Evolutionary conservation across 2,329 filamentous ascomycete genomes (phyloP).

Genomic region (Aureobasidium lini): DNA sequence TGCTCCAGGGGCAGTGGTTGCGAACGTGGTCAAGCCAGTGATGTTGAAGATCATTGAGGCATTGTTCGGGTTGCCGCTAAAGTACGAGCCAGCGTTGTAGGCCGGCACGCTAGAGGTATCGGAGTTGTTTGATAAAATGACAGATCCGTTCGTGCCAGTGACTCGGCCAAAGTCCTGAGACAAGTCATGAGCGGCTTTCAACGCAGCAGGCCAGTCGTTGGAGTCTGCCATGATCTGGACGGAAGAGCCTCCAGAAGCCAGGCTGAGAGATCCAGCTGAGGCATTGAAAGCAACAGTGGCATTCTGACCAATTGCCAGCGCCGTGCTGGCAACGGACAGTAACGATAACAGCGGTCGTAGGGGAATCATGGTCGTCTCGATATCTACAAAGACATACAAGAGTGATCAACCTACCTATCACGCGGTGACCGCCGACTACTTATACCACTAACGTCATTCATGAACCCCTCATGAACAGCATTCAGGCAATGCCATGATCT

Average conservation of each 20-base stretch:
- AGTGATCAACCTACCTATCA: not conserved
- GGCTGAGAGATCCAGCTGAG: conserved; percentile 23
- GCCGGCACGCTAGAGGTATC: conserved; percentile 26
- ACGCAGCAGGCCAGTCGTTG: conserved; percentile 60
- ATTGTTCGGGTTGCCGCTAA: conserved; percentile 37
- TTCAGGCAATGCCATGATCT: conserved; percentile 6
- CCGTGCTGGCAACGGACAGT: conserved; percentile 14
- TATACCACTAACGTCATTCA: not conserved
- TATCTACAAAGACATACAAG: not conserved
- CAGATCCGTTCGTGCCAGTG: conserved; percentile 56
- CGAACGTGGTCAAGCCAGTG: conserved; percentile 33
- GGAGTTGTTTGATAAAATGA: conserved; percentile 35
- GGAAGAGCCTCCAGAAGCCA: conserved; percentile 23
- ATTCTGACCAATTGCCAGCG: conserved; percentile 42
- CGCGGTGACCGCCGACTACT: not conserved
- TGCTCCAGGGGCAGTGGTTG: conserved; percentile 19
- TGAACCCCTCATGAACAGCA: not conserved
- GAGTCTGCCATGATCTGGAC: conserved; percentile 50
- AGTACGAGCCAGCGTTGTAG: conserved; percentile 7
- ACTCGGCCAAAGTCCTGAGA: conserved; percentile 64
- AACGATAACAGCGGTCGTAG: conserved; percentile 6
- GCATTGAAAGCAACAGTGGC: conserved; percentile 41
- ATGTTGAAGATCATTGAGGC: conserved; percentile 36
- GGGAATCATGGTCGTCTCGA: not conserved
- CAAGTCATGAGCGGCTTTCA: conserved; percentile 60